phyloP scores from a whole-genome alignment of 2,329 filamentous ascomycete genomes.

The Stagonosporopsis rhizophila region DNA sequence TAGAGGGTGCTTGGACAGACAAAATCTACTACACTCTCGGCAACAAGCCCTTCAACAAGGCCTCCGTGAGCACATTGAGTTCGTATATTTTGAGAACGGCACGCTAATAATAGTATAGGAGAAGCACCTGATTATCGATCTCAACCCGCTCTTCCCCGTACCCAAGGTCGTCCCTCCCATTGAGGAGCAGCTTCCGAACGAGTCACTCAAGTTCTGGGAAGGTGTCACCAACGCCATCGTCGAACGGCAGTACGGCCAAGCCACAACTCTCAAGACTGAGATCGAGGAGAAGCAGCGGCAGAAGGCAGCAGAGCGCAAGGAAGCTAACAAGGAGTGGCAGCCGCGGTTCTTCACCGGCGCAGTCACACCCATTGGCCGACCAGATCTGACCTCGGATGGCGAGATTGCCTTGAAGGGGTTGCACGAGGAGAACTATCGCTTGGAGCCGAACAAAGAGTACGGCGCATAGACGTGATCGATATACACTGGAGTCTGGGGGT shows the following conservation, averaged over 20 bases:
- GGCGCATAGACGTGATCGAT: slow-evolving; percentile 37
- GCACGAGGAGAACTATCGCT: slow-evolving; percentile 58
- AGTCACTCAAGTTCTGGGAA: slow-evolving; percentile 87
- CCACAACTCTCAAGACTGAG: slow-evolving; percentile 86
- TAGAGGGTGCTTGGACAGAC: slow-evolving; percentile 86
- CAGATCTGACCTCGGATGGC: slow-evolving; percentile 70
- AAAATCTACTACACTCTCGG: slow-evolving; percentile 67
- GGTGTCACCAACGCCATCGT: slow-evolving; percentile 86
- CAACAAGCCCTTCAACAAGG: slow-evolving; percentile 54
- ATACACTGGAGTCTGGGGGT: slow-evolving; percentile 8
- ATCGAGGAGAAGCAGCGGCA: slow-evolving; percentile 89
- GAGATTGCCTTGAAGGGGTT: slow-evolving; percentile 63
- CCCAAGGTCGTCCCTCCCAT: slow-evolving; percentile 80
- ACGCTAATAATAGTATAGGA: slow-evolving; percentile 42
- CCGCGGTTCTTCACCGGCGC: slow-evolving; percentile 84
- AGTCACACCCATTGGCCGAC: slow-evolving; percentile 66
- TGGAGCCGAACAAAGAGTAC: slow-evolving; percentile 56
- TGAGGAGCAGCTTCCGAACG: slow-evolving; percentile 83
- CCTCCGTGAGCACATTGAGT: slow-evolving; percentile 60
- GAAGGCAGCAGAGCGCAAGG: slow-evolving; percentile 81
- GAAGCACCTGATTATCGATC: slow-evolving; percentile 80
- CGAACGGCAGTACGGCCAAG: slow-evolving; percentile 80
- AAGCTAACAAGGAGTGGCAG: slow-evolving; percentile 72
- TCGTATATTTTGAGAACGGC: not conserved
- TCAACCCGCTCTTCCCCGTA: slow-evolving; percentile 80